Conservation (phyloP, 768 basidiomycete species). For the Podaxis sp. region DNA sequence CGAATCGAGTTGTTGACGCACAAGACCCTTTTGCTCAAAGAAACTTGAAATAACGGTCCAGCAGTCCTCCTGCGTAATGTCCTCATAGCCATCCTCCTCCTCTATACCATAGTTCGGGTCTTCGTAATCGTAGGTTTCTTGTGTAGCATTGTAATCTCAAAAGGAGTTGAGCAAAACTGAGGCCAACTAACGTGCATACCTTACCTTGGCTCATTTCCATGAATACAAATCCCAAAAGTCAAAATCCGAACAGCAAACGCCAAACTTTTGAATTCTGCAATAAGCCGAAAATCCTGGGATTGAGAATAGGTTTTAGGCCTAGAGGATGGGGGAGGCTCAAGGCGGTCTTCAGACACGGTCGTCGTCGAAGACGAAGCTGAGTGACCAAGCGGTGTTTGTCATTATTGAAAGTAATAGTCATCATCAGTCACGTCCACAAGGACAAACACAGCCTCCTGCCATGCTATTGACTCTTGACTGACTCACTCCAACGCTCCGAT, state of each 20-base stretch:
- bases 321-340: not conserved
- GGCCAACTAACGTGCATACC: conserved; percentile 21
- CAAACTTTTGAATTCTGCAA: not conserved
- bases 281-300: not conserved
- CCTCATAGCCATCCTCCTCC: conserved; percentile 63
- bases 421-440: conserved; percentile 5
- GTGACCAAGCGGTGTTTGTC: conserved; percentile 32
- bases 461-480: not conserved
- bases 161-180: conserved; percentile 30
- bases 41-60: conserved; percentile 96
- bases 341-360: not conserved
- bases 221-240: not conserved
- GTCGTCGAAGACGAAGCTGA: conserved; percentile 11
- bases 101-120: conserved; percentile 55
- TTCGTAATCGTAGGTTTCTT: conserved; percentile 59
- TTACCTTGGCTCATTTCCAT: conserved; percentile 54
- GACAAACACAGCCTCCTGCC: not conserved
- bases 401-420: conserved; percentile 21
- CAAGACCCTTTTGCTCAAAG: conserved; percentile 96
- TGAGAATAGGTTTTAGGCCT: not conserved
- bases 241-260: not conserved
- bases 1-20: conserved; percentile 95
- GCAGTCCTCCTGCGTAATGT: conserved; percentile 90
- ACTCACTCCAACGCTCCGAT: not conserved
- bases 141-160: conserved; percentile 45